Base-by-base conservation (phyloP, 2,329 filamentous ascomycete genomes). In the Didymella glomerata region DNA sequence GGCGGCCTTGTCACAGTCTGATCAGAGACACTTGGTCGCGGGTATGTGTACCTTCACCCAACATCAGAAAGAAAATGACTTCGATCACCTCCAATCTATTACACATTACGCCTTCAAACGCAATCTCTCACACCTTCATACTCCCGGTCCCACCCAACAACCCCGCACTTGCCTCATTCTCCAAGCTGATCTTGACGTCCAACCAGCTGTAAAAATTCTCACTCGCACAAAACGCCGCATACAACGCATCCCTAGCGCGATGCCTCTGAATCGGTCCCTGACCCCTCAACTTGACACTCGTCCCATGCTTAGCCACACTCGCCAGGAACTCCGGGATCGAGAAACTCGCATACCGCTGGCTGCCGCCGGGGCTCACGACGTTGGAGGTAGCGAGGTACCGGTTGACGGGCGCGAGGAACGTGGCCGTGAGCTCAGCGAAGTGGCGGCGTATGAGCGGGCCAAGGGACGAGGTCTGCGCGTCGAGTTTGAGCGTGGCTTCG, bases 201-300 rank as follows among this genome's bases (percentile, higher is more conserved):
- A 80, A 59, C 76, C 77, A 79, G 14, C 72, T 75, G 53, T 78
- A 78, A 50, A 79, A 80, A 42, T 78, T 79, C 7, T 75, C 67
- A 5, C 71, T 75, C 25, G 64, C 66, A 50, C 77, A 79, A 59
- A 79, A 80, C 8, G 54, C 65, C 51, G 69, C 72, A 54, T 80
- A 80, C 27, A 80, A 46, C 0, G 63, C 69, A 51, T 79, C 76
- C 24, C 76, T 64, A 3, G 69, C 68, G 25, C 68, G 64, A 57
- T 79, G 77, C 48, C 74, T 62, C 63, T 78, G 76, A 6, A 79
- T 67, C 1, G 76, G 76, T 1, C 69, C 69, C 28, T 77, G 73
- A 4, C 77, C 78, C 27, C 77, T 68, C 38, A 77, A 68, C 57
- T 77, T 78, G 22, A 79, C 72, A 14, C 73, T 74, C 4, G 74